Evolutionary conservation across 2,329 filamentous ascomycete genomes (phyloP).

Genomic region (Ophiosphaerella herpotricha): DNA sequence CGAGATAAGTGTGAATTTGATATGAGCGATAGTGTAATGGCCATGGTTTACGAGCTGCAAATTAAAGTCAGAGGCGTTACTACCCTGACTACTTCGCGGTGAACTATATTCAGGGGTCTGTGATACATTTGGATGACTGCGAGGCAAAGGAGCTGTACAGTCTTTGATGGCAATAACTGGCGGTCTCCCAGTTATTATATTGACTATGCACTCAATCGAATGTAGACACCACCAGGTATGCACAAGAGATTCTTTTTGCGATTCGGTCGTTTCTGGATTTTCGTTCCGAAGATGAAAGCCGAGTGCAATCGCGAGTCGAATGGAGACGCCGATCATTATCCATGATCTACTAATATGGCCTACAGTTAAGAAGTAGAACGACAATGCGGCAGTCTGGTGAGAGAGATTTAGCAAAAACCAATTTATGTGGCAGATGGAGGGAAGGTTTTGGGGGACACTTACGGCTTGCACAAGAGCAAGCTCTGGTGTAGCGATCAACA

Average conservation of each 20-base stretch:
- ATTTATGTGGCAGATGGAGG: too few relatives aligned
- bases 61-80: neutral
- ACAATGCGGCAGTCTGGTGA: constrained; percentile 24
- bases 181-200: constrained; percentile 47
- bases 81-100: constrained; percentile 1
- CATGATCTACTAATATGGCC: constrained; percentile 39
- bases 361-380: constrained; percentile 32
- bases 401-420: neutral
- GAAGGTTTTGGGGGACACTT: constrained; percentile 29
- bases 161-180: constrained; percentile 40
- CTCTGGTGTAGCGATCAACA: constrained; percentile 36
- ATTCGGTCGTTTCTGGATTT: constrained; percentile 21
- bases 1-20: constrained; percentile 37
- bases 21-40: constrained; percentile 15
- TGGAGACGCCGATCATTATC: constrained; percentile 43
- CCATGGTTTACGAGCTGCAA: neutral
- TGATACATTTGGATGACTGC: constrained; percentile 9
- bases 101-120: neutral
- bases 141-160: constrained; percentile 40
- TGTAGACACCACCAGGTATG: constrained; percentile 49
- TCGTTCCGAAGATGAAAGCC: constrained; percentile 48
- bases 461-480: constrained; percentile 46
- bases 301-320: constrained; percentile 44
- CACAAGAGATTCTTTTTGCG: constrained; percentile 40
- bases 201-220: constrained; percentile 44